Evolutionary conservation across 768 basidiomycete species (phyloP), one percentile per base, ranked within the genome.

Genomic region (Daedaleopsis sinensis): DNA sequence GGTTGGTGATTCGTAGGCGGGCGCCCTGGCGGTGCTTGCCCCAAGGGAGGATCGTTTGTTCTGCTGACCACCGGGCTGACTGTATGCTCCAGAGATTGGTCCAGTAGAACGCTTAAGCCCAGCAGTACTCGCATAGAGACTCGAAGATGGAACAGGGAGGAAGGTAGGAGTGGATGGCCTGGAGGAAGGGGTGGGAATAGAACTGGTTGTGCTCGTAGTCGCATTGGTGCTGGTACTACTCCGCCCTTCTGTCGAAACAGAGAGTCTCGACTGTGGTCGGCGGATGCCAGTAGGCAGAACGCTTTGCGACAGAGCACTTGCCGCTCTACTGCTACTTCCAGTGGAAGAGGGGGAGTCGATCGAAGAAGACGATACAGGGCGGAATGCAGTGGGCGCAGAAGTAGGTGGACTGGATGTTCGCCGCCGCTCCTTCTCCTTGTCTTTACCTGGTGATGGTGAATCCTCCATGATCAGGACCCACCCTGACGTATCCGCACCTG

Each of bases 381-480:
- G 83, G 71, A 82, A 86, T 9, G 79, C 70, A 39, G 80, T 79
- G n/a, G 84, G 80, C 32, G 79, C 82, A 53, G 80, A 78, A 10
- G 53, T n/a, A 3, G 43, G 42, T 21, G 90, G 88, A 64, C 87
- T 91, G 18, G 88, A 85, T 39, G 82, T 72, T 67, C 88, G 80
- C 59, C 88, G 79, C 61, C 79, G 77, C 68, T 86, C 84, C 61
- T 82, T 80, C 56, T 81, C 81, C 62, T 78, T 76, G 49, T 82
- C 78, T 71, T 85, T 89, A 35, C 78, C 78, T 21, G 88, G 89
- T 16, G 86, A 87, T 23, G 91, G 89, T 2, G 89, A 88, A 69
- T 93, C 92, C 65, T 93, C 92, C 91, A 93, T 92, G 52, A 94
- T 91, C 39, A 94, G 82, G 44, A 94, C 91, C 91, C 91, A 94